Percentiles rank a stretch among this genome's conserved stretches.
These are phyloP conservation scores for Shiraia bambusicola DNA, from an alignment of 2,329 filamentous ascomycete species.

Conservation along the genomic window DNA sequence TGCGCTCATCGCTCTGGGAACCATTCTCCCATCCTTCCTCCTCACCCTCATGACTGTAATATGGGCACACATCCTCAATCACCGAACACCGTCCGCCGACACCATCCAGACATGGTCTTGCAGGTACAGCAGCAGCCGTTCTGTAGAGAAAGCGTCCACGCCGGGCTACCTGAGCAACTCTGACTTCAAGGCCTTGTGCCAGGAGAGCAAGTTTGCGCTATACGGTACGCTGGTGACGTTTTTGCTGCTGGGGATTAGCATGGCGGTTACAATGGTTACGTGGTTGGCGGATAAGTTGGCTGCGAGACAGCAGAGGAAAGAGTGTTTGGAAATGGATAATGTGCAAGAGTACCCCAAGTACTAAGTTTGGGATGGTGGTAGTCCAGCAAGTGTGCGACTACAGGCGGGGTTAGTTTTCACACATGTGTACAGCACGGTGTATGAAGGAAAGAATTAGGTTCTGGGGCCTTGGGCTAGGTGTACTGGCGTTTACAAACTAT, in stretches of 20 bases:
- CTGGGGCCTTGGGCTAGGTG: no score
- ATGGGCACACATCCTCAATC: conserved; percentile 44
- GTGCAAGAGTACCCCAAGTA: conserved; percentile 6
- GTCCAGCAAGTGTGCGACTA: no score
- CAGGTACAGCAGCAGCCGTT: conserved; percentile 37
- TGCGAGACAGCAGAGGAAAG: conserved; percentile 35
- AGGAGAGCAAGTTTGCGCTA: conserved; percentile 49
- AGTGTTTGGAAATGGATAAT: conserved; percentile 26
- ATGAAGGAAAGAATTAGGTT: no score
- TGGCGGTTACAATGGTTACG: conserved; percentile 36
- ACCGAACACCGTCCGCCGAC: conserved; percentile 36
- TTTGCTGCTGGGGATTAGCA: conserved; percentile 40
- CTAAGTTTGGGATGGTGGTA: background rate
- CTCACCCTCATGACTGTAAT: conserved; percentile 46
- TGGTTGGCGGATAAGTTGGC: conserved; percentile 44
- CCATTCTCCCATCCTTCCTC: conserved; percentile 41
- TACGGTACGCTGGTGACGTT: conserved; percentile 48
- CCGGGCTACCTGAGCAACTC: conserved; percentile 36
- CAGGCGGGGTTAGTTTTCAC: background rate
- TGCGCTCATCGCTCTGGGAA: conserved; percentile 40
- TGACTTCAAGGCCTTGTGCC: conserved; percentile 44
- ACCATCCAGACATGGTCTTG: conserved; percentile 46
- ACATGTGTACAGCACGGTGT: background rate
- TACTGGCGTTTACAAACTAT: no score
- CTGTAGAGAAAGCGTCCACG: conserved; percentile 25